These are phyloP conservation scores for Ustilago shanxiensis DNA, from an alignment of 1,284 basidiomycete genomes.

Conservation along the genomic window DNA sequence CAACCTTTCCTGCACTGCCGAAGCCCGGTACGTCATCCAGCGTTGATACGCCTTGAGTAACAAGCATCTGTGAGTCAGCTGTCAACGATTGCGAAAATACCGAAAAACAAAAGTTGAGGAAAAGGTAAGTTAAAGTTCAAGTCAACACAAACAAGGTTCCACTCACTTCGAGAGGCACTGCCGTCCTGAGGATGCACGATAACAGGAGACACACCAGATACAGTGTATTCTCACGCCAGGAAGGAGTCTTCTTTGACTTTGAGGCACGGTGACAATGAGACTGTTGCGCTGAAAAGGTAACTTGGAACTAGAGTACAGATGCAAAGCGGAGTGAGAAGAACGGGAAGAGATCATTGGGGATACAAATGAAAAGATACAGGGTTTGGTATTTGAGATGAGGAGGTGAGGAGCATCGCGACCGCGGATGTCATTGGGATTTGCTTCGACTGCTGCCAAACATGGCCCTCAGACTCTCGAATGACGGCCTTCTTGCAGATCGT, in stretches of 20 bases:
- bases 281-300: background rate
- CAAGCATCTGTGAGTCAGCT: constrained; percentile 25
- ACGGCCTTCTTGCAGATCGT: constrained; percentile 19
- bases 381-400: too few relatives aligned
- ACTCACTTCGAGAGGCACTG: background rate
- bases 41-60: background rate
- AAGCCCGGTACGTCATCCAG: background rate
- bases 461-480: constrained; percentile 29
- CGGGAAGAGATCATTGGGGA: background rate
- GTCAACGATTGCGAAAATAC: constrained; percentile 8
- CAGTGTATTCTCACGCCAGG: too few relatives aligned
- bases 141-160: background rate
- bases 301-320: background rate
- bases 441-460: constrained; percentile 21
- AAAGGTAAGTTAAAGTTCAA: background rate
- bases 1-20: background rate
- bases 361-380: background rate
- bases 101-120: background rate
- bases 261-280: constrained; percentile 8
- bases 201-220: background rate
- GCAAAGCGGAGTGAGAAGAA: background rate
- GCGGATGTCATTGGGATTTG: constrained; percentile 14
- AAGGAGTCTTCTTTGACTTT: background rate
- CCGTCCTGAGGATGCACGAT: background rate
- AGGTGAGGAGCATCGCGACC: too few relatives aligned